Base-by-base conservation (phyloP, 1,139 yeast genomes). In the Geotrichum citri-aurantii region DNA sequence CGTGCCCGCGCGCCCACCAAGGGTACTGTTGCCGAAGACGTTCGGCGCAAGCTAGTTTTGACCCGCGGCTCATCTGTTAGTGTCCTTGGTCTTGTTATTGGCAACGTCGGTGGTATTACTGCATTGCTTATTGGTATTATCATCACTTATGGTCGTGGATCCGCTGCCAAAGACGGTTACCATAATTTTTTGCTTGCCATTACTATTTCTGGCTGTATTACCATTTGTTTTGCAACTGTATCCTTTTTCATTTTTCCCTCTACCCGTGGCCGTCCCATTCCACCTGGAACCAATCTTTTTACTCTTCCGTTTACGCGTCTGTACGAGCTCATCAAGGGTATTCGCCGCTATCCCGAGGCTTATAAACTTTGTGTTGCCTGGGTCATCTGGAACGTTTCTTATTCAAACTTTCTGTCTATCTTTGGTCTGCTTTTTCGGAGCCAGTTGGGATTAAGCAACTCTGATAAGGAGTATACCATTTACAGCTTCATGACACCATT, bases 381-480 rank as follows among this genome's bases (percentile, higher is more conserved):
- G 81, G 80, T 77, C 1, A 69, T 77, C 48, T 78, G 81, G 81
- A 76, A 78, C 58, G 74, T 77, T 11, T 70, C 73, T 8, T 75
- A 71, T 56, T 64, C 72, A 21, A 77, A 76, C 59, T 78, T 76
- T 61, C 63, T 77, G 63, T 69, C 73, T 56, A 73, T 78, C 2
- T 77, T 75, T 59, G 72, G 72, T 3, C 67, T 77, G 11, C 63
- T 77, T n/a, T 78, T 78, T 64, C 69, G 81, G 56, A 68, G 78
- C 1, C 75, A 79, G 2, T 65, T 78, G 58, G 81, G 81, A 0
- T 58, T 78, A 29, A 80, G 80, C 0, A 62, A 64, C 2, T 69
- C 79, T 14, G 80, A 77, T 64, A 62, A 76, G 0, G 79, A 77
- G 63, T 78, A 73, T 62, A 75, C 80, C 0, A 74, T 77, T 1